phyloP scores from a whole-genome alignment of 1,284 basidiomycete genomes.

The Schizophyllum amplum region DNA sequence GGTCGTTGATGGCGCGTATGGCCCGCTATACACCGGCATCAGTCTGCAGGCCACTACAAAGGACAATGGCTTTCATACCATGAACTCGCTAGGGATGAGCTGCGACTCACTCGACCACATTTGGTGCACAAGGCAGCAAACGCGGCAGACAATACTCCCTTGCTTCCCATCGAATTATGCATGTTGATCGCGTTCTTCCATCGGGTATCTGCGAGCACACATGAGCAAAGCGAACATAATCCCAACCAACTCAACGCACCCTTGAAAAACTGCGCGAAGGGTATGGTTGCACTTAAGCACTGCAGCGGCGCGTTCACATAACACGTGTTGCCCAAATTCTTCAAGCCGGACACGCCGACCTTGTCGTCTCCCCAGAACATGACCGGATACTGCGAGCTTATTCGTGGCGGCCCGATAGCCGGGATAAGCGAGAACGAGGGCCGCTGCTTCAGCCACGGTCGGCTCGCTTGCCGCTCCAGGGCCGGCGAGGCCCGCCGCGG shows the following conservation, averaged over 20 bases:
- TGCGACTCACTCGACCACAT: constrained; percentile 88
- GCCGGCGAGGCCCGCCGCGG: constrained; percentile 60
- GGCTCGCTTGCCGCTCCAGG: constrained; percentile 61
- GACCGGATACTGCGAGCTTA: constrained; percentile 65
- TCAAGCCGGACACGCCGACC: constrained; percentile 81
- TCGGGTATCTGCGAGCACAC: constrained; percentile 54
- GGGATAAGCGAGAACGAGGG: constrained; percentile 16
- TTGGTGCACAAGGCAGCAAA: constrained; percentile 82
- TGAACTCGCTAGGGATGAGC: constrained; percentile 79
- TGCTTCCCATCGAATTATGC: constrained; percentile 82
- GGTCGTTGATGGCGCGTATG: constrained; percentile 79
- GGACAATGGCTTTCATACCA: too few species aligned
- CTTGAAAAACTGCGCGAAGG: constrained; percentile 80
- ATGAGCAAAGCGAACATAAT: constrained; percentile 1
- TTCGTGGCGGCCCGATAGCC: constrained; percentile 46
- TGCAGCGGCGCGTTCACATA: constrained; percentile 99
- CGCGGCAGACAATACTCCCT: constrained; percentile 76
- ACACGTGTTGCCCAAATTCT: constrained; percentile 97
- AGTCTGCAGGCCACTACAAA: not conserved
- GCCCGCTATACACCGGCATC: constrained; percentile 45
- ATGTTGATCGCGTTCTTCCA: constrained; percentile 88
- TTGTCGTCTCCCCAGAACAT: constrained; percentile 74
- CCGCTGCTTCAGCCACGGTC: constrained; percentile 33
- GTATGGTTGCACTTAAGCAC: constrained; percentile 87
- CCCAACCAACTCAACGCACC: constrained; percentile 21